Evolutionary conservation across 2,329 filamentous ascomycete species (phyloP).

Genomic region (Trichophyton verrucosum): DNA sequence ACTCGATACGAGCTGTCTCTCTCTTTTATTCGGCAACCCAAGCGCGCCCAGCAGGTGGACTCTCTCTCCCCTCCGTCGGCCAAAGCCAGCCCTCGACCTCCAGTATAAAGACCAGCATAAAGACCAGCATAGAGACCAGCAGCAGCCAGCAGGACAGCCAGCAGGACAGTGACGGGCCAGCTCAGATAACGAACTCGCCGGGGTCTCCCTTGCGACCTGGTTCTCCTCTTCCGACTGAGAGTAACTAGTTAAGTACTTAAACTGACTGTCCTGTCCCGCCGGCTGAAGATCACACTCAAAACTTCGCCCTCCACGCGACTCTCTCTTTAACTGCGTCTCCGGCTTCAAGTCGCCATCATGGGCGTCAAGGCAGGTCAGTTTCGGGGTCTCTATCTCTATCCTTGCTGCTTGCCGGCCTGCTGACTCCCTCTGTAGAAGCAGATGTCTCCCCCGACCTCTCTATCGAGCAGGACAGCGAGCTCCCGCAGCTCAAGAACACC

Average conservation of each 20-base stretch:
- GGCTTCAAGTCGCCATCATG: background rate
- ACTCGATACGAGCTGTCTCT: too few species aligned
- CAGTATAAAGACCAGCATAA: too few species aligned
- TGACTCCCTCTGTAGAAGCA: background rate
- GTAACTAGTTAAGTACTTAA: background rate
- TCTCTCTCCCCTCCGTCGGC: too few species aligned
- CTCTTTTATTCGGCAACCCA: too few species aligned
- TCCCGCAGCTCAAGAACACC: constrained; percentile 21
- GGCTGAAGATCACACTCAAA: background rate
- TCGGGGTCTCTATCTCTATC: background rate
- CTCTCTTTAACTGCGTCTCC: background rate
- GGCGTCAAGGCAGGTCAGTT: background rate
- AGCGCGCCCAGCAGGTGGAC: too few species aligned
- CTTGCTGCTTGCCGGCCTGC: background rate
- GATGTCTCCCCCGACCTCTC: constrained; percentile 7
- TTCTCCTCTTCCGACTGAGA: background rate
- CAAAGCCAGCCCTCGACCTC: too few species aligned
- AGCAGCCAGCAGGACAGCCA: too few species aligned
- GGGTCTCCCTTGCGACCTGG: background rate
- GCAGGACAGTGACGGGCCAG: too few species aligned
- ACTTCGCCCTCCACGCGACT: background rate
- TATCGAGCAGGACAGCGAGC: constrained; percentile 4
- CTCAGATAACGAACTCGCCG: background rate
- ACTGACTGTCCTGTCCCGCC: background rate
- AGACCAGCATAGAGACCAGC: too few species aligned